Base-by-base conservation (phyloP, 768 basidiomycete species). In the Mycena albidolilacea region DNA sequence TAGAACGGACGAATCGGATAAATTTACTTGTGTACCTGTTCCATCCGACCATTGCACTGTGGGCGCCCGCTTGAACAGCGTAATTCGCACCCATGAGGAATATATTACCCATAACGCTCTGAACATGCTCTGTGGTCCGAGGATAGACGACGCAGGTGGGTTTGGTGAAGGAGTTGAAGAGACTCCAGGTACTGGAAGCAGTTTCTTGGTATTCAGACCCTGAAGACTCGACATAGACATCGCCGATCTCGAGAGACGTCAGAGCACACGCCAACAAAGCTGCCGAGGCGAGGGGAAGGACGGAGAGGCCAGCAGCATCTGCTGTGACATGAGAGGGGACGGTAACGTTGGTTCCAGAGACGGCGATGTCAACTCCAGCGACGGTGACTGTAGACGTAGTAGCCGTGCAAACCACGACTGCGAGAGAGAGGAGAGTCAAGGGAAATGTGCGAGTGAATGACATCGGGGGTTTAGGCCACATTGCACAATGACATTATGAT, bases 61-160 rank as follows among this genome's bases (percentile, higher is more conserved):
- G 86, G 7, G 83, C 82, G 7, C 85, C 86, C 2, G 84, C 81
- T 73, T 84, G 84, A 5, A 87, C 86, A 23, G 85, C 85, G 70
- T 87, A 87, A 38, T 78, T 80, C 37, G 82, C 78, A 50, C 80
- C 80, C 44, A 79, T 69, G 9, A 73, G 54, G 74, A 80, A 86
- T 63, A 87, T 85, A 7, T 79, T 81, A 14, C 71, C 70, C 85
- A 86, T 86, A 3, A 84, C 81, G 39, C 65, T 69, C 69, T 82
- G 82, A n/a, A 86, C 85, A 64, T 87, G 78, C 10, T 64, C 39
- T 8, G 80, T 73, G 41, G 75, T 71, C 2, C 70, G 77, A 30
- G 85, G 84, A 61, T 82, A 81, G 1, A 85, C 81, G 64, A 85
- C 80, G 68, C 85, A 86, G 8, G 82, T 78, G 14, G 85, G 84